phyloP scores from a whole-genome alignment of 352 stramenopile genomes.

The Phytophthora vignae region DNA sequence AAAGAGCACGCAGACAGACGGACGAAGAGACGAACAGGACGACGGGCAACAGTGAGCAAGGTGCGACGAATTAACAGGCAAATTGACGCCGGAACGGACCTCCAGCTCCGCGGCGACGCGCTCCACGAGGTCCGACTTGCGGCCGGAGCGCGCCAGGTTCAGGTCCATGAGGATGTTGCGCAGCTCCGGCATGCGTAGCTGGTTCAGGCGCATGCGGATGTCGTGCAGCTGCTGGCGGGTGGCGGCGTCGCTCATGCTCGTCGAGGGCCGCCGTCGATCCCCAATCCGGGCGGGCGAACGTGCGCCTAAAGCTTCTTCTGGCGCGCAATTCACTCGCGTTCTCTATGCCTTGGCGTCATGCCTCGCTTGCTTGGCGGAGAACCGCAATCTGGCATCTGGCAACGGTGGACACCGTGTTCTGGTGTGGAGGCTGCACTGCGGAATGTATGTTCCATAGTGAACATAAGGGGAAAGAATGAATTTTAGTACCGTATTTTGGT shows the following conservation, averaged over 20 bases:
- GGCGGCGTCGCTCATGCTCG: conserved; percentile 34
- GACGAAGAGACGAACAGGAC: too few species aligned
- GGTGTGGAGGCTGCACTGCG: neutral
- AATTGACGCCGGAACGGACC: conserved; percentile 32
- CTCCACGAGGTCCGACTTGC: conserved; percentile 83
- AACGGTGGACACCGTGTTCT: neutral
- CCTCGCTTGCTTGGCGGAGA: neutral
- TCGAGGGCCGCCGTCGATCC: too few species aligned
- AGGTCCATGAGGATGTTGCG: conserved; percentile 75
- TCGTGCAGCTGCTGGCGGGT: conserved; percentile 40
- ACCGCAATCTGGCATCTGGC: neutral
- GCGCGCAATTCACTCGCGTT: conserved; percentile 20
- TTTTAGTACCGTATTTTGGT: neutral
- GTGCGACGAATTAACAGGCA: too few species aligned
- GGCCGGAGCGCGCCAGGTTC: conserved; percentile 72
- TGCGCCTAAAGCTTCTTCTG: conserved; percentile 24
- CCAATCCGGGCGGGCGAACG: too few species aligned
- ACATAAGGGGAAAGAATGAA: neutral
- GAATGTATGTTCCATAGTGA: neutral
- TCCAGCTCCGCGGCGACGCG: conserved; percentile 72
- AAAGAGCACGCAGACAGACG: conserved; percentile 3
- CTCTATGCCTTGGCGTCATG: neutral
- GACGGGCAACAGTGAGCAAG: conserved; percentile 3
- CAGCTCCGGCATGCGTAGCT: conserved; percentile 79
- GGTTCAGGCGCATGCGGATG: conserved; percentile 60